These are phyloP conservation scores for Brassica carinata DNA, from an alignment of 345 rosid species.

Conservation along the genomic window DNA sequence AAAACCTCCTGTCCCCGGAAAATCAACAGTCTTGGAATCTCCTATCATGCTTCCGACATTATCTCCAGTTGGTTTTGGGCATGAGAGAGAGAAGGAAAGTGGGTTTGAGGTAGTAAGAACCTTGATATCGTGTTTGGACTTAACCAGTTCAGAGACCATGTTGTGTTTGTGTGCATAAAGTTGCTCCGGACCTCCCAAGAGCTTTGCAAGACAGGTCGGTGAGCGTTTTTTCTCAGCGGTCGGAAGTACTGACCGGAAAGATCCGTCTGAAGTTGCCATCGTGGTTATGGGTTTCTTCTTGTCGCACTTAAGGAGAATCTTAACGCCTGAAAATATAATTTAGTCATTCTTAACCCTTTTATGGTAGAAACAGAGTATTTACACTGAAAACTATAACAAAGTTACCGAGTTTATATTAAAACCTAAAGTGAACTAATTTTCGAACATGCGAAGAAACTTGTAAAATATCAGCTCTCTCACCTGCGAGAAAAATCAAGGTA, in stretches of 20 bases:
- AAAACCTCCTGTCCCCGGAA: constrained; percentile 37
- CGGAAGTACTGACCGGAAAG: constrained; percentile 15
- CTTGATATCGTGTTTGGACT: constrained; percentile 25
- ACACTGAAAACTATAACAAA: background rate
- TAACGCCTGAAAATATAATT: constrained; percentile 24
- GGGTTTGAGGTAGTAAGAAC: constrained; percentile 32
- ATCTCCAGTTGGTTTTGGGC: constrained; percentile 36
- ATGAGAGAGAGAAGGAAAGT: constrained; percentile 32
- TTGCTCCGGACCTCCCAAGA: constrained; percentile 42
- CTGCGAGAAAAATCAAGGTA: no score
- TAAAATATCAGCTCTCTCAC: background rate
- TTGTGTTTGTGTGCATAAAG: constrained; percentile 40
- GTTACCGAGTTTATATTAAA: background rate
- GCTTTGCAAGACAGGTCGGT: constrained; percentile 35
- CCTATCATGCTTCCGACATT: constrained; percentile 16
- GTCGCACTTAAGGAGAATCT: constrained; percentile 31
- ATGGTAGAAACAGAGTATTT: background rate
- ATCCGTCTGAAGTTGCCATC: constrained; percentile 23
- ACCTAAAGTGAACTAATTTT: no score
- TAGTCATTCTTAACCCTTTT: background rate
- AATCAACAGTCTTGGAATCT: constrained; percentile 31
- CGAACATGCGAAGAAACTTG: background rate
- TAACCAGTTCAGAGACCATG: constrained; percentile 33
- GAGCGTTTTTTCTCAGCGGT: background rate
- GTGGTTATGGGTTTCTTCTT: constrained; percentile 27